Base-by-base conservation (phyloP, 371 early-diverging fungal genomes). In the Lichtheimia ornata region DNA sequence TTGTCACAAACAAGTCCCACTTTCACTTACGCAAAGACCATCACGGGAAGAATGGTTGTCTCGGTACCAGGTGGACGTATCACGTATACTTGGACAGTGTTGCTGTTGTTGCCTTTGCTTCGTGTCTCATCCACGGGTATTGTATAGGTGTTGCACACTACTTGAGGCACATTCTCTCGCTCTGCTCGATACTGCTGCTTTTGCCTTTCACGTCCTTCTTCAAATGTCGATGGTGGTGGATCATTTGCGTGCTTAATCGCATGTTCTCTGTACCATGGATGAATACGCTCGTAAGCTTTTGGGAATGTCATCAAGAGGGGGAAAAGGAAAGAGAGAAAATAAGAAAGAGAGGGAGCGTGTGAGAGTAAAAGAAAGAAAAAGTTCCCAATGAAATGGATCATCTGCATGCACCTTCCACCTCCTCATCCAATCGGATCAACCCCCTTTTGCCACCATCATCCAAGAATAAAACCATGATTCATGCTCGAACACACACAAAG, bases 1-100 rank as follows among this genome's bases (percentile, higher is more conserved):
- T 3, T 14, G 18, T 18, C 15, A 13, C 25, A 17, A 20, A 12
- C 4, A 40, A 13, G 3, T 1, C 2, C 15, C n/a, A 49, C 20
- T 17, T 28, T 20, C 3, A 55, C 62, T 62, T 18, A 62, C 62
- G 54, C 47, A 41, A 47, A 66, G 20, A 66, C 44, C 24, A 66
- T 50, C 20, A 30, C 56, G 2, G 57, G 65, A 6, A 65, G 35
- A 2, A 50, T 52, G 0, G 42, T 30, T 13, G 41, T 51, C 24
- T 63, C 63, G 5, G 63, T 57, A 18, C 35, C 58, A 9, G 30
- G 63, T 1, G 63, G 63, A 20, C 63, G 22, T 5, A 44, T 54
- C 12, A 63, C 57, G 2, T 41, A 22, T 22, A 56, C 42, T 44
- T 44, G 15, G 1, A 45, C 47, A 13, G 22, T 15, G 14, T 56